Percentiles rank a stretch among this genome's conserved stretches.
Conservation (phyloP, 805 yeast genomes). For the Diddensiella transvaalensis region DNA sequence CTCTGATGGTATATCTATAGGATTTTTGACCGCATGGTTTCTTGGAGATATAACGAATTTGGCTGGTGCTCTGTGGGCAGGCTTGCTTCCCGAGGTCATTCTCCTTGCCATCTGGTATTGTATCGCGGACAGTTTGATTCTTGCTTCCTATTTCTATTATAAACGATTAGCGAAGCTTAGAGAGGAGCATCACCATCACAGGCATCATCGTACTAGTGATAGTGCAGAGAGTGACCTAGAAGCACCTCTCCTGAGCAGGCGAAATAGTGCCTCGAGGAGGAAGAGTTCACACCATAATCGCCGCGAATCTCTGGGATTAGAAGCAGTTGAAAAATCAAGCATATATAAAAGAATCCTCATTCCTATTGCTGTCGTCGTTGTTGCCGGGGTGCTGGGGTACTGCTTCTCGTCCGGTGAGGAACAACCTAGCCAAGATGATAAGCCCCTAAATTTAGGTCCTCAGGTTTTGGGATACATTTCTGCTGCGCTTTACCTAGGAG, state of each 20-base stretch:
- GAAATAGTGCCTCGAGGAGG: conserved; percentile 18
- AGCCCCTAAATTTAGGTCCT: conserved; percentile 45
- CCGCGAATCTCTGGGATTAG: conserved; percentile 51
- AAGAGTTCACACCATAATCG: conserved; percentile 22
- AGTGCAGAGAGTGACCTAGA: conserved; percentile 19
- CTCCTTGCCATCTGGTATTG: conserved; percentile 75
- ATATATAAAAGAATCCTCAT: conserved; percentile 49
- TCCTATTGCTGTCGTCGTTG: conserved; percentile 59
- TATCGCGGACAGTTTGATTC: conserved; percentile 60
- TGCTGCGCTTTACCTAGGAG: conserved; percentile 65
- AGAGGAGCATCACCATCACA: conserved; percentile 2
- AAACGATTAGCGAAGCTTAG: conserved; percentile 16
- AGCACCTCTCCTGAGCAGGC: conserved; percentile 25
- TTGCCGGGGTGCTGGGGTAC: conserved; percentile 62
- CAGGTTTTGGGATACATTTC: conserved; percentile 68
- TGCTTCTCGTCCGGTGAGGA: conserved; percentile 42
- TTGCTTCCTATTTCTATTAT: conserved; percentile 58
- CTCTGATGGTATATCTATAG: conserved; percentile 72
- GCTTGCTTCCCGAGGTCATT: conserved; percentile 63
- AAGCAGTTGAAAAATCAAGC: conserved; percentile 35
- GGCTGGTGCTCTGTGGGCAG: conserved; percentile 67
- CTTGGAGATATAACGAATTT: conserved; percentile 69
- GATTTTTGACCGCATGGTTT: conserved; percentile 66
- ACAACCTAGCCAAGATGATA: conserved; percentile 25
- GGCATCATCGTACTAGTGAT: conserved; percentile 1